Base-by-base conservation (phyloP, 2,329 filamentous ascomycete genomes). In the Alternaria conjuncta region DNA sequence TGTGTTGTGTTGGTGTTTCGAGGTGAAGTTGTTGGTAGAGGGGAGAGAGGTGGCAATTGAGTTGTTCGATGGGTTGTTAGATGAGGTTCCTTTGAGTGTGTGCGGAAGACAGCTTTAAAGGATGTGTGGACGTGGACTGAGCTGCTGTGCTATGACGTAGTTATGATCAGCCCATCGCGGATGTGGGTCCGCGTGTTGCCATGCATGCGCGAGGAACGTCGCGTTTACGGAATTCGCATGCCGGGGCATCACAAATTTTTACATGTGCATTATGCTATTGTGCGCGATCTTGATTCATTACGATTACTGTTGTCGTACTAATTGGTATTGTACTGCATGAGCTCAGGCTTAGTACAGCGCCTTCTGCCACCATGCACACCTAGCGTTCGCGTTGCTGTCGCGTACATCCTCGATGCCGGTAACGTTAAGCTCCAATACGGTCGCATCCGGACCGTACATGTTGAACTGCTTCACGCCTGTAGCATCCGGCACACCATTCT, bases 301-400 rank as follows among this genome's bases (percentile, higher is more conserved):
- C 6, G 25, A 45, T 26, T 61, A 47, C n/a, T 56, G 23, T 12
- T 11, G 11, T 5, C 25, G 9, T 53, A 23, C 11, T 2, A 25
- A 12, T 32, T 9, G 20, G 49, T 21, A 41, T 18, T 5, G 6
- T 25, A 7, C 8, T 41, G 30, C 28, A n/a, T 41, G 20, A n/a
- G 21, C 49, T 36, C 30, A 23, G 18, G 30, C 55, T 71, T 59
- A 74, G 63, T 80, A 84, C 60, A 84, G 67, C 28, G 76, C 83
- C 72, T 84, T 81, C 77, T 87, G 84, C 86, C 86, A 88, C 79
- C 81, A 87, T 57, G 77, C 75, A 74, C 86, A 88, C 66, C 86
- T 79, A 45, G 70, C 69, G 68, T 84, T 86, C 10, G 80, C 81
- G 60, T 83, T 81, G 11, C 78, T 77, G 74, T 88, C 86, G 62